Evolutionary conservation across 2,329 filamentous ascomycete species (phyloP).

Genomic region (Neoascochyta sp.): DNA sequence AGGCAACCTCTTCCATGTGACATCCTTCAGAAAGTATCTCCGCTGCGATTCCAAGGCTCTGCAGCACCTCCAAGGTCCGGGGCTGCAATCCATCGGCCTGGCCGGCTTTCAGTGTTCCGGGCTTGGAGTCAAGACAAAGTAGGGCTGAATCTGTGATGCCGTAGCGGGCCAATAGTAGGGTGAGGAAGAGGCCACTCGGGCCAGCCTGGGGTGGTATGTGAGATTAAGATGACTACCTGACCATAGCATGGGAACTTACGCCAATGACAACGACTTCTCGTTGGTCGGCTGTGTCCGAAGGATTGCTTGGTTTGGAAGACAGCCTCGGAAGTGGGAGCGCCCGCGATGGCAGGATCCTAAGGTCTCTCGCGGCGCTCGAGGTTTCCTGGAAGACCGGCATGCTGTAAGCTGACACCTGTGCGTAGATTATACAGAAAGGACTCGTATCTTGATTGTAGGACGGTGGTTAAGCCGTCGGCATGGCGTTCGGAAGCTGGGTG

Average conservation of each 20-base stretch:
- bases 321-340: background rate
- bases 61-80: slow-evolving; percentile 25
- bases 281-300: background rate
- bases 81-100: slow-evolving; percentile 36
- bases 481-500: too few relatives aligned
- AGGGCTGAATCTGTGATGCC: slow-evolving; percentile 42
- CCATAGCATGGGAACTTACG: slow-evolving; percentile 16
- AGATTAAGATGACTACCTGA: background rate
- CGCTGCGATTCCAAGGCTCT: slow-evolving; percentile 26
- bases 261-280: slow-evolving; percentile 43
- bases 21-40: slow-evolving; percentile 11
- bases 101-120: slow-evolving; percentile 39
- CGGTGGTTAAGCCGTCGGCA: too few relatives aligned
- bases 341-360: slow-evolving; percentile 1
- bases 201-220: slow-evolving; percentile 30
- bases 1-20: slow-evolving; percentile 1
- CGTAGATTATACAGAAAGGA: too few relatives aligned
- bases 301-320: background rate
- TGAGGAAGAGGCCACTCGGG: slow-evolving; percentile 44
- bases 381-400: slow-evolving; percentile 1
- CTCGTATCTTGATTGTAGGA: too few relatives aligned
- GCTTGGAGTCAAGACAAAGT: slow-evolving; percentile 44
- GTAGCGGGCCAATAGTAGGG: slow-evolving; percentile 43
- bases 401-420: too few relatives aligned
- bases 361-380: background rate